These are phyloP conservation scores for Noccaea caerulescens DNA, from an alignment of 345 rosid species.

Conservation along the genomic window DNA sequence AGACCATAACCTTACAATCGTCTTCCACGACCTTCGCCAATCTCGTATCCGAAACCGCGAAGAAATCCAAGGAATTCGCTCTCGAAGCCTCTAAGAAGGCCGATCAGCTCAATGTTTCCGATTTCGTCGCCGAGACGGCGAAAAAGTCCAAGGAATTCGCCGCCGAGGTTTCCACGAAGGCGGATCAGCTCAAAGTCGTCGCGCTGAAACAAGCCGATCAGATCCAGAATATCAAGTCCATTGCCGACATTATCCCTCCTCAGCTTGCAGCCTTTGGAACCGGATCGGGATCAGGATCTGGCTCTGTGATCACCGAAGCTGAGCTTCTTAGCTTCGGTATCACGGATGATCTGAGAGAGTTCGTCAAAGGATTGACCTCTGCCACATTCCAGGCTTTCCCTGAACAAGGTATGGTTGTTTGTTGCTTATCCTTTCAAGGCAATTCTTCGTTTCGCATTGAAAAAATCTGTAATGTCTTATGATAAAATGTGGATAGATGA, in stretches of 20 bases:
- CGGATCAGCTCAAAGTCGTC: conserved; percentile 77
- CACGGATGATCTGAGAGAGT: conserved; percentile 83
- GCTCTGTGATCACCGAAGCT: conserved; percentile 46
- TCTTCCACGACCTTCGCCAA: conserved; percentile 65
- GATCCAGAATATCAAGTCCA: conserved; percentile 71
- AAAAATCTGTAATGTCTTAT: conserved; percentile 1
- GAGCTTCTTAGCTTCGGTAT: conserved; percentile 75
- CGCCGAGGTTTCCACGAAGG: conserved; percentile 84
- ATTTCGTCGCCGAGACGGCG: conserved; percentile 84
- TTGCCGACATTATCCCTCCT: conserved; percentile 74
- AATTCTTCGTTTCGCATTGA: not conserved
- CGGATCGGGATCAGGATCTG: conserved; percentile 48
- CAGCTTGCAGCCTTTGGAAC: conserved; percentile 55
- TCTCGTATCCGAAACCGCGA: conserved; percentile 85
- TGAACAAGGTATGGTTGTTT: conserved; percentile 52
- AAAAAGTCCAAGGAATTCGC: conserved; percentile 86
- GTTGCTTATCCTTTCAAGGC: not conserved
- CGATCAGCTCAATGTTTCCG: conserved; percentile 79
- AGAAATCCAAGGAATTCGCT: conserved; percentile 88
- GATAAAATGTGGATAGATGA: conserved; percentile 33
- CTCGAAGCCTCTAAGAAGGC: conserved; percentile 93
- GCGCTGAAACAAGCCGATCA: conserved; percentile 92
- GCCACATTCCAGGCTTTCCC: conserved; percentile 86
- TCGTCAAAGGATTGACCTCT: conserved; percentile 77
- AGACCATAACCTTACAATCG: conserved; percentile 53